phyloP scores from a whole-genome alignment of 1,284 basidiomycete species.

The Pseudozyma tsukubaensis region DNA sequence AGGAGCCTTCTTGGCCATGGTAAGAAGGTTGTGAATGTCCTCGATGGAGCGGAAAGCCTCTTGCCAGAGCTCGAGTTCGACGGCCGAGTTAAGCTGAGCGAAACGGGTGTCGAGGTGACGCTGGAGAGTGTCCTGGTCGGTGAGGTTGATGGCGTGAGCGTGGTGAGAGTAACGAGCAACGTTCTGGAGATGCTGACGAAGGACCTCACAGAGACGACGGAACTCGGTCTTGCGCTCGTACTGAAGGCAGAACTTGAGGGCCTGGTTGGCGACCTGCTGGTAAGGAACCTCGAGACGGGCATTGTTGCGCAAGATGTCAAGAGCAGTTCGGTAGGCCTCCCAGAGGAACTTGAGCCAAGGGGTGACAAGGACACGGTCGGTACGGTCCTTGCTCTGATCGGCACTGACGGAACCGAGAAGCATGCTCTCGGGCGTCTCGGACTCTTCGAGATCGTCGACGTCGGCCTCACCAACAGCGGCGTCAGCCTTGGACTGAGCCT shows the following conservation, averaged over 20 bases:
- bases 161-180: constrained; percentile 96
- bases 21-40: constrained; percentile 95
- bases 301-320: constrained; percentile 98
- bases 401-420: constrained; percentile 87
- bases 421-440: constrained; percentile 91
- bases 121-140: constrained; percentile 94
- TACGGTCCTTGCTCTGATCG: constrained; percentile 92
- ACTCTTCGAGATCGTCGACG: constrained; percentile 72
- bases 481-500: constrained; percentile 66
- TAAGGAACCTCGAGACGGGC: constrained; percentile 92
- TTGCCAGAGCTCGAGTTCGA: constrained; percentile 98
- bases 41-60: constrained; percentile 98
- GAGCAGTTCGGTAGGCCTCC: constrained; percentile 96
- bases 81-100: constrained; percentile 95
- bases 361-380: constrained; percentile 92
- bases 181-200: constrained; percentile 93
- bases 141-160: constrained; percentile 95
- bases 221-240: constrained; percentile 97
- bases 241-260: constrained; percentile 94
- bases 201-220: constrained; percentile 93
- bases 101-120: constrained; percentile 98
- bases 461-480: constrained; percentile 68
- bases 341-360: constrained; percentile 98
- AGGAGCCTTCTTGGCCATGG: constrained; percentile 87
- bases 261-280: constrained; percentile 97